Conservation (phyloP, 352 stramenopile species). For the Phytophthora sojae region DNA sequence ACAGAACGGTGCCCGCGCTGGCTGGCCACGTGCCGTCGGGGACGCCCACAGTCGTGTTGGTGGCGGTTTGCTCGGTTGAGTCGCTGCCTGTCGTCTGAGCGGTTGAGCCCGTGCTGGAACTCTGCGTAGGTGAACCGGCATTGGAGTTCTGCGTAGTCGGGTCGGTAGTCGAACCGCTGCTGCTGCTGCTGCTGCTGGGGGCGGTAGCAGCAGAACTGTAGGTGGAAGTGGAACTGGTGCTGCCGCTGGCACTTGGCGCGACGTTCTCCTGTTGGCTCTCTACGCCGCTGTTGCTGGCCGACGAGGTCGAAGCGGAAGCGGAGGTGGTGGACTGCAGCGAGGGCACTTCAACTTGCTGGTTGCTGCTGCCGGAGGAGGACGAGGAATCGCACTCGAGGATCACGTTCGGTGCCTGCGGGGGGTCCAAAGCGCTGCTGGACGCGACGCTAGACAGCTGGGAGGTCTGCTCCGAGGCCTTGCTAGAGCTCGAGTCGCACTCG, state of each 20-base stretch:
- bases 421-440: constrained; percentile 6
- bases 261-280: constrained; percentile 10
- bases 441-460: constrained; percentile 12
- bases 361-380: constrained; percentile 1
- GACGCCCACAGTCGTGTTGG: too few species aligned
- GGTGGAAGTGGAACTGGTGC: not conserved
- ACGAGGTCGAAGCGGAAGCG: constrained; percentile 4
- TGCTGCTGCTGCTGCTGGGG: too few species aligned
- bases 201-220: not conserved
- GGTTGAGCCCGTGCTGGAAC: too few species aligned
- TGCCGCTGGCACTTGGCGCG: not conserved
- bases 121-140: too few species aligned
- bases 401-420: not conserved
- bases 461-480: not conserved
- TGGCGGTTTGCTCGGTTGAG: too few species aligned
- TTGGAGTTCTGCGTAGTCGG: too few species aligned
- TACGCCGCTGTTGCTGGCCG: not conserved
- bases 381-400: not conserved
- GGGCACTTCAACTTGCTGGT: constrained; percentile 4
- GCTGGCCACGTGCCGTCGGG: too few species aligned
- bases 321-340: constrained; percentile 2
- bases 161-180: too few species aligned
- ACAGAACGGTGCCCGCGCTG: too few species aligned
- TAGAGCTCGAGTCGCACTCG: constrained; percentile 10
- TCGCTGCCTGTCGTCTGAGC: too few species aligned